A percentile compares a stretch with the other conserved stretches of the same genome.
Evolutionary conservation across 805 yeast species (phyloP).

Genomic region (Wickerhamia fluorescens): DNA sequence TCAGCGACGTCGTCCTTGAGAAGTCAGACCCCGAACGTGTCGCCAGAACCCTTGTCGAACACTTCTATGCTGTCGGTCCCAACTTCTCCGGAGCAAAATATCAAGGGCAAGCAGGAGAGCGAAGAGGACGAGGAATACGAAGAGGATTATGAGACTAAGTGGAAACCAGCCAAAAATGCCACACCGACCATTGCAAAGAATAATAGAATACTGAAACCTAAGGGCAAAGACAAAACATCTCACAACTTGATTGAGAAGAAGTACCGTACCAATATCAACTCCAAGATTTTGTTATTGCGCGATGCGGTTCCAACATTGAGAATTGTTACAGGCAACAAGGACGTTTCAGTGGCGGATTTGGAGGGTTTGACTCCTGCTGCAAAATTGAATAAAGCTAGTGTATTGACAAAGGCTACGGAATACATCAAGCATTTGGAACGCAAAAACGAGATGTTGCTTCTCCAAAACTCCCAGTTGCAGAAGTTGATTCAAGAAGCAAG

Average conservation of each 20-base stretch:
- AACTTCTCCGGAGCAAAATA: too few species aligned
- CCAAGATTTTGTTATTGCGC: constrained; percentile 59
- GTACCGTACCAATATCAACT: constrained; percentile 70
- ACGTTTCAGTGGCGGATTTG: constrained; percentile 36
- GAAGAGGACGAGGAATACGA: too few species aligned
- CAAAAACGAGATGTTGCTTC: constrained; percentile 44
- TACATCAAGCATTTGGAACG: constrained; percentile 67
- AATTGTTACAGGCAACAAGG: constrained; percentile 46
- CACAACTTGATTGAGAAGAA: constrained; percentile 80
- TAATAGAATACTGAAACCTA: too few species aligned
- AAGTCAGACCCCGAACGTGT: too few species aligned
- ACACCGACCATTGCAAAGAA: too few species aligned
- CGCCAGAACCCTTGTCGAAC: too few species aligned
- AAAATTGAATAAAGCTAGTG: constrained; percentile 72
- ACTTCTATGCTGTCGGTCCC: too few species aligned
- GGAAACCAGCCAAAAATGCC: too few species aligned
- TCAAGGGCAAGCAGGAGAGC: too few species aligned
- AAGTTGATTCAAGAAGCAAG: constrained; percentile 28
- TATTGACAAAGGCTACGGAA: constrained; percentile 68
- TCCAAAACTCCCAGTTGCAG: constrained; percentile 40
- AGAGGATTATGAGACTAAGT: too few species aligned
- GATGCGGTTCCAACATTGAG: constrained; percentile 75
- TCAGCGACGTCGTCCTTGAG: too few species aligned
- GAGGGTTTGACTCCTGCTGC: constrained; percentile 75
- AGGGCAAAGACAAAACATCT: constrained; percentile 51